Percentiles rank a stretch among this genome's conserved stretches.
These are phyloP conservation scores for Mucor saturninus DNA, from an alignment of 371 early-diverging fungal species.

Conservation along the genomic window DNA sequence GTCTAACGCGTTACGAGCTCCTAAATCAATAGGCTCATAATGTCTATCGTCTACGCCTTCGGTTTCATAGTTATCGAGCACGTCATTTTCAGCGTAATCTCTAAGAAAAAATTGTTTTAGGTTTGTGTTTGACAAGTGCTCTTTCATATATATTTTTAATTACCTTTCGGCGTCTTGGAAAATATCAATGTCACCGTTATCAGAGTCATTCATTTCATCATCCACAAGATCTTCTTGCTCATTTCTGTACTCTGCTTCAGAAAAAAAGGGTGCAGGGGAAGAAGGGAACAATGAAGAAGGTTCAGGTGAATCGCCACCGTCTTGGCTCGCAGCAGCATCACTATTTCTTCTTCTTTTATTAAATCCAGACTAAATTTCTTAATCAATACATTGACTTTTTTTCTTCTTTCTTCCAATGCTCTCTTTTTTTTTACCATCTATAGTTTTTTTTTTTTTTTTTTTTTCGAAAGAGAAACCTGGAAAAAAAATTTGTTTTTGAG, in stretches of 20 bases:
- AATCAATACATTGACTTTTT: not conserved
- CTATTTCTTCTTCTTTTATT: slow-evolving; percentile 58
- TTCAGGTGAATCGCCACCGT: slow-evolving; percentile 39
- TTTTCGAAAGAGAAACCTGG: too few species aligned
- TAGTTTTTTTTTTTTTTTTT: too few species aligned
- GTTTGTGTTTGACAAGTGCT: not conserved
- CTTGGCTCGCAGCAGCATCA: slow-evolving; percentile 11
- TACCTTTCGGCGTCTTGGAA: slow-evolving; percentile 83
- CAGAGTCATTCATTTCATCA: slow-evolving; percentile 56
- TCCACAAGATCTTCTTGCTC: slow-evolving; percentile 48
- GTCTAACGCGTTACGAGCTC: slow-evolving; percentile 78
- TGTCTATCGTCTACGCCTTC: slow-evolving; percentile 78
- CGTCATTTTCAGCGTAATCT: slow-evolving; percentile 79
- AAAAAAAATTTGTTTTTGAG: too few species aligned
- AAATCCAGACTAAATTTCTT: not conserved
- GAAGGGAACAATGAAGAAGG: slow-evolving; percentile 50
- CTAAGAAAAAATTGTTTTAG: slow-evolving; percentile 33
- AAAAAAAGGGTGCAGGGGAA: slow-evolving; percentile 49
- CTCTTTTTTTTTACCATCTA: too few species aligned
- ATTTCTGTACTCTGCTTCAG: slow-evolving; percentile 49
- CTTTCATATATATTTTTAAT: slow-evolving; percentile 1
- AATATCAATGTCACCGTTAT: slow-evolving; percentile 80
- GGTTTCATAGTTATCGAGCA: slow-evolving; percentile 81
- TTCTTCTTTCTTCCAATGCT: not conserved
- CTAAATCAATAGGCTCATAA: slow-evolving; percentile 74